A percentile compares a stretch with the other conserved stretches of the same genome.
These are phyloP conservation scores for Neurospora tetraspora DNA, from an alignment of 495 filamentous ascomycete genomes.

Conservation along the genomic window DNA sequence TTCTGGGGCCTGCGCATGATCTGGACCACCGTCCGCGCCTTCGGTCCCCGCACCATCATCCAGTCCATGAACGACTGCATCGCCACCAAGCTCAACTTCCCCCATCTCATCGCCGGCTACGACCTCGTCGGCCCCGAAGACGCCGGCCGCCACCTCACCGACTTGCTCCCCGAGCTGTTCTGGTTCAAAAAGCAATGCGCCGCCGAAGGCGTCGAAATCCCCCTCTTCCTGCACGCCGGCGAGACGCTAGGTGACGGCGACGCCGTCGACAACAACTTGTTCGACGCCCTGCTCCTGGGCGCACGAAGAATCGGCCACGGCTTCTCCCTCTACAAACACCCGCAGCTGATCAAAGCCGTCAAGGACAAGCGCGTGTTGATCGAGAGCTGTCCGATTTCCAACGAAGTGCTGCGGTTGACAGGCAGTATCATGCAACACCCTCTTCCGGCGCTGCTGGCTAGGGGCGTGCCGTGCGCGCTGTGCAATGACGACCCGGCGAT, in stretches of 20 bases:
- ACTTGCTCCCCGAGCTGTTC: slow-evolving; percentile 73
- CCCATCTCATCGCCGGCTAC: slow-evolving; percentile 73
- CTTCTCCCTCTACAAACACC: slow-evolving; percentile 83
- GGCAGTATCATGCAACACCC: slow-evolving; percentile 69
- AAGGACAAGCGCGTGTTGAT: slow-evolving; percentile 80
- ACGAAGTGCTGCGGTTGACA: slow-evolving; percentile 61
- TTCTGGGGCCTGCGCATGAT: slow-evolving; percentile 88
- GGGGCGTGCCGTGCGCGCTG: slow-evolving; percentile 67
- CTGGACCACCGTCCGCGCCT: slow-evolving; percentile 63
- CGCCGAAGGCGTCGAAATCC: slow-evolving; percentile 72
- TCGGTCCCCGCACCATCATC: slow-evolving; percentile 54
- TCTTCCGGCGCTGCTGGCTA: slow-evolving; percentile 72
- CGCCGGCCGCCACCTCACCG: slow-evolving; percentile 58
- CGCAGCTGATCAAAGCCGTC: slow-evolving; percentile 74
- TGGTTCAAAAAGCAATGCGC: slow-evolving; percentile 85
- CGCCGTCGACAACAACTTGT: slow-evolving; percentile 71
- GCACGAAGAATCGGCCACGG: slow-evolving; percentile 84
- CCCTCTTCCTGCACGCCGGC: slow-evolving; percentile 92
- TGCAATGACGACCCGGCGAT: slow-evolving; percentile 83
- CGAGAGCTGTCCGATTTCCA: slow-evolving; percentile 80
- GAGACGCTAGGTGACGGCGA: slow-evolving; percentile 69
- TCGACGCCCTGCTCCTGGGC: slow-evolving; percentile 80
- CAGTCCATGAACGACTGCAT: slow-evolving; percentile 81
- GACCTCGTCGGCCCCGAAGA: slow-evolving; percentile 87
- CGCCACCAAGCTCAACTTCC: slow-evolving; percentile 63